Conservation (phyloP, 768 basidiomycete genomes). For the Rickenella mellea region DNA sequence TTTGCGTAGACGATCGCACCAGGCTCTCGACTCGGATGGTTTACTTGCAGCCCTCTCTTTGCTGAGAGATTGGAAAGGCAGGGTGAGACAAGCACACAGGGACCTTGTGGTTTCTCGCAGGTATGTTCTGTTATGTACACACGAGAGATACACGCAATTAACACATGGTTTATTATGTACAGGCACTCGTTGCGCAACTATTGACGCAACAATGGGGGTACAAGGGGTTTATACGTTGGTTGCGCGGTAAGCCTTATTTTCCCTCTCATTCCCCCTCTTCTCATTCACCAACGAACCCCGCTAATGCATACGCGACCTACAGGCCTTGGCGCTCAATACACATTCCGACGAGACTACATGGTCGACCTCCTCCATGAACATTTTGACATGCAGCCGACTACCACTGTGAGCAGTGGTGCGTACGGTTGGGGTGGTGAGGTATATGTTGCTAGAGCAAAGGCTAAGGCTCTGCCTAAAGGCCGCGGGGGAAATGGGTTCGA, state of each 20-base stretch:
- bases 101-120: constrained; percentile 66
- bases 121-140: constrained; percentile 18
- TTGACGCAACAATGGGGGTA: constrained; percentile 54
- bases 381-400: constrained; percentile 43
- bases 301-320: not conserved
- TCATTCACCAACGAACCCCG: not conserved
- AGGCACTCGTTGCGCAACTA: constrained; percentile 49
- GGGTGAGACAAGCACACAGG: constrained; percentile 59
- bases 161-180: constrained; percentile 2
- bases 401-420: constrained; percentile 12
- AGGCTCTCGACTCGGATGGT: constrained; percentile 71
- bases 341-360: constrained; percentile 47
- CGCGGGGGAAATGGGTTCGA: constrained; percentile 18
- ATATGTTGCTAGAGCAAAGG: constrained; percentile 36
- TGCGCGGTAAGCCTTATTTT: constrained; percentile 39
- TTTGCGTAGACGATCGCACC: constrained; percentile 60
- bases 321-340: constrained; percentile 50
- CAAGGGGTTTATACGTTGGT: constrained; percentile 70
- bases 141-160: no score
- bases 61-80: constrained; percentile 66
- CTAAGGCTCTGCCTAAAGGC: constrained; percentile 5
- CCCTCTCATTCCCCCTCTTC: not conserved
- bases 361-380: constrained; percentile 54
- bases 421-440: constrained; percentile 28
- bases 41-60: constrained; percentile 68